Conservation (phyloP, 2,329 filamentous ascomycete species). For the Massarina eburnea region DNA sequence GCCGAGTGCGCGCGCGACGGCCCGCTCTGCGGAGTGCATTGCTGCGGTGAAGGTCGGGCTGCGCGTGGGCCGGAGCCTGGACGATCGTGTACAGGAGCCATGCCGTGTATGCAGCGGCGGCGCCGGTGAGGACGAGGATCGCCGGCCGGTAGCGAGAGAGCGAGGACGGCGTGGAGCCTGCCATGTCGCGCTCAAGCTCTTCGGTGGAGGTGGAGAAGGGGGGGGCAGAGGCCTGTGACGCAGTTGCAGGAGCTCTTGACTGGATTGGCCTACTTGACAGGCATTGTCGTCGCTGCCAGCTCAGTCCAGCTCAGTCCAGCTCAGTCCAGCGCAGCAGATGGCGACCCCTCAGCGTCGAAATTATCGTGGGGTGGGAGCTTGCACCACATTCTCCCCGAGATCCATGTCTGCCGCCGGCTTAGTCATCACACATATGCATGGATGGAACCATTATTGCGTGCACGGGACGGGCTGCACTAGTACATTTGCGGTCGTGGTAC, state of each 20-base stretch:
- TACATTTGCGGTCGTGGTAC: no score
- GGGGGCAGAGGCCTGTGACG: not conserved
- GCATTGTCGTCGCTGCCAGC: constrained; percentile 7
- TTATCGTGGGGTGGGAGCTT: no score
- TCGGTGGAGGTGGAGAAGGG: constrained; percentile 5
- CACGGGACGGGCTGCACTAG: no score
- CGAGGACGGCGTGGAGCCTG: constrained; percentile 33
- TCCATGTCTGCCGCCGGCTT: no score
- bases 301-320: not conserved
- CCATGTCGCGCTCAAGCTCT: constrained; percentile 31
- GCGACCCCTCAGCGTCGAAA: no score
- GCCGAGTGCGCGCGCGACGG: constrained; percentile 13
- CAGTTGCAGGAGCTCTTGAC: constrained; percentile 2
- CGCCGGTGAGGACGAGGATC: constrained; percentile 58
- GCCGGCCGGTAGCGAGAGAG: constrained; percentile 47
- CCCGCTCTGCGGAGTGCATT: constrained; percentile 65
- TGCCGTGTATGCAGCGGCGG: constrained; percentile 59
- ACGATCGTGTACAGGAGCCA: constrained; percentile 59
- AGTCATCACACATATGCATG: no score
- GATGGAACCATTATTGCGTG: no score
- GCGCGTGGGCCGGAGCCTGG: constrained; percentile 19
- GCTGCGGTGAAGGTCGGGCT: constrained; percentile 59
- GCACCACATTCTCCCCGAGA: no score
- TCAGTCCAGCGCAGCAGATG: no score
- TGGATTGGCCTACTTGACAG: constrained; percentile 5